Evolutionary conservation across 192 early-diverging fungal species (phyloP), one percentile per base, ranked within the genome.

Genomic region (Coemansia sp.): DNA sequence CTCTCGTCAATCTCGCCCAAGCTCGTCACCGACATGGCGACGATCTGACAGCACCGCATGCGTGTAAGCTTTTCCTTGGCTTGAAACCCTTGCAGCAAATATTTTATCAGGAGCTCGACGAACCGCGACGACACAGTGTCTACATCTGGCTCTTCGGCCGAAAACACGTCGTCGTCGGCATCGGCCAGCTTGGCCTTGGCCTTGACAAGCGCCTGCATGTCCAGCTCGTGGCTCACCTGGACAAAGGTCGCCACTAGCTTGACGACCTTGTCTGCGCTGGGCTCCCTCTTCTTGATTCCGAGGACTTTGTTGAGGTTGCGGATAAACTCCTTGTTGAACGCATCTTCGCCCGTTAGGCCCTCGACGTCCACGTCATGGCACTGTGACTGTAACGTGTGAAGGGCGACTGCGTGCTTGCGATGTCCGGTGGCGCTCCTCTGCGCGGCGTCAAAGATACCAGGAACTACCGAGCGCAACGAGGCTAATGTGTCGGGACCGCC

Each of bases 1-100:
- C 92, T 91, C 64, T 93, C 92, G 70, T 94, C 92, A 29, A 94
- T 88, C 53, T 91, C 91, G 15, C 89, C 89, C 46, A 94, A 65
- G 24, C 85, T 87, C 71, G 87, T 90, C 27, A 92, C 84, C 41
- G 89, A 86, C 69, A 90, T 79, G 4, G 89, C 90, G 32, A 94
- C 86, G 5, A 94, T 73, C 75, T 94, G 90, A 66, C 91, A 93
- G 60, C 87, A 87, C 6, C 94, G 87, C 60, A 87, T 68, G 11
- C 94, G 88, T 4, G 94, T 89, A 10, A 77, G 79, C 69, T 91
- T 91, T 62, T 94, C 91, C 62, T 91, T 93, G 20, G 92, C 91
- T n/a, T 83, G 85, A 65, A 93, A 87, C 6, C 94, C 94, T 63
- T 85, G 88, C 53, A 93, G 68, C 31, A 93, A 54, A 64, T 93